Conservation (phyloP, 2,329 filamentous ascomycete genomes). For the Neonectria ditissima region DNA sequence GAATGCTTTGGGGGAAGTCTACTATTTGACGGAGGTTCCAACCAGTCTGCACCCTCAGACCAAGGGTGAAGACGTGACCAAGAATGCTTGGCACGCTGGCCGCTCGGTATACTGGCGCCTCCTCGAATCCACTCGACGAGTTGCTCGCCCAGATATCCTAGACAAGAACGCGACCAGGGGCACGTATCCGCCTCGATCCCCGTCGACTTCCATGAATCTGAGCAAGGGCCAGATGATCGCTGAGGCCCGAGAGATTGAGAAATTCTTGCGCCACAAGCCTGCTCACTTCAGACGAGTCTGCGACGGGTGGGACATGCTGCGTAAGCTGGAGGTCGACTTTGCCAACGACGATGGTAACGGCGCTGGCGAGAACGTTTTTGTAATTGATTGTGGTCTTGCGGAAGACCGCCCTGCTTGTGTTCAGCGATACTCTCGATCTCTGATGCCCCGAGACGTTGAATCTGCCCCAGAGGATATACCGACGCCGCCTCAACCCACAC, state of each 20-base stretch:
- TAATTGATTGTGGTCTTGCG: conserved; percentile 79
- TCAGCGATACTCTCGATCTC: conserved; percentile 57
- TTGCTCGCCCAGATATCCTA: conserved; percentile 78
- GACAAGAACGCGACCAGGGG: conserved; percentile 75
- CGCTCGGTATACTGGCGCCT: conserved; percentile 85
- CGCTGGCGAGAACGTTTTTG: conserved; percentile 80
- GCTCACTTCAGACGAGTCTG: conserved; percentile 83
- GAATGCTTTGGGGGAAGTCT: conserved; percentile 93
- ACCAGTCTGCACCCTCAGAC: conserved; percentile 62
- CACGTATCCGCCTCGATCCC: conserved; percentile 84
- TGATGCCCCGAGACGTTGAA: conserved; percentile 34
- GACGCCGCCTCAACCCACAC: conserved; percentile 17
- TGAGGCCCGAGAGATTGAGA: conserved; percentile 86
- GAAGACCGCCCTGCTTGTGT: conserved; percentile 63
- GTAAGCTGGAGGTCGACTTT: conserved; percentile 89
- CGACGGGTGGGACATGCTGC: conserved; percentile 91
- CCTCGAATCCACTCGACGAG: conserved; percentile 80
- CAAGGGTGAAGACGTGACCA: conserved; percentile 67
- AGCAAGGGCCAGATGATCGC: conserved; percentile 76
- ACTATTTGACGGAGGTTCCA: conserved; percentile 81
- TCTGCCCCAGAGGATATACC: conserved; percentile 15
- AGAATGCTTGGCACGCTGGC: conserved; percentile 83
- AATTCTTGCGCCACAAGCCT: conserved; percentile 78
- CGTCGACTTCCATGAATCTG: conserved; percentile 78
- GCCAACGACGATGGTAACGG: conserved; percentile 80